Evolutionary conservation across 768 basidiomycete species (phyloP), one percentile per base, ranked within the genome.

Genomic region (Suillus ampliporus): DNA sequence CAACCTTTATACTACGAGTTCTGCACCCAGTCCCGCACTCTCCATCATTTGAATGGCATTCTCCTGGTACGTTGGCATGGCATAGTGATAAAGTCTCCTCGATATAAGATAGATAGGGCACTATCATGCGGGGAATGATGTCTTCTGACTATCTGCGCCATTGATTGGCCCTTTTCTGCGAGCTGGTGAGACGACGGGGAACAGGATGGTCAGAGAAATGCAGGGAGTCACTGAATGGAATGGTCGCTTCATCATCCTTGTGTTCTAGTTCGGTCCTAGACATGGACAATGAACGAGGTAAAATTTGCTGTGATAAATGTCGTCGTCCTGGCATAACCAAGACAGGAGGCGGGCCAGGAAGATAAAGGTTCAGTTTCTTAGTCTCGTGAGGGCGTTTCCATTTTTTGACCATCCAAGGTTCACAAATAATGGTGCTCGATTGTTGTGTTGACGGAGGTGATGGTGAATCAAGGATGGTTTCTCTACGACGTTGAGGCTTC

Each of bases 81-180:
- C 19, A 3, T 52, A 52, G 31, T 15, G 5, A 52, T 52, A 34
- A 11, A 52, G 50, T 52, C 50, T 52, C 50, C n/a, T 52, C 10
- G n/a, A 52, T 13, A n/a, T 52, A 52, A n/a, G 50, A 52, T 52
- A 52, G 50, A n/a, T 52, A 52, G 10, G 50, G 50, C 31, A 52
- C 50, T 52, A 52, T 13, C 50, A 52, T 52, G 50, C 5, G 0
- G 0, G 8, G 58, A 44, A 59, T 43, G 2, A 59, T 7, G 4
- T 59, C 46, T 17, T 40, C 21, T 3, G 58, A 23, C 58, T 47
- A 59, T 40, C 40, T 40, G 6, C 4, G 13, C 58, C 46, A 59
- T 11, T 59, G 58, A 52, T 59, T 59, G 5, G 21, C 34, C 47
- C 31, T 53, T 44, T 59, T 59, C 58, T 59, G 58, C 6, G 58